Conservation (phyloP, 208 protist genomes). For the Wallacemonas sp. region DNA sequence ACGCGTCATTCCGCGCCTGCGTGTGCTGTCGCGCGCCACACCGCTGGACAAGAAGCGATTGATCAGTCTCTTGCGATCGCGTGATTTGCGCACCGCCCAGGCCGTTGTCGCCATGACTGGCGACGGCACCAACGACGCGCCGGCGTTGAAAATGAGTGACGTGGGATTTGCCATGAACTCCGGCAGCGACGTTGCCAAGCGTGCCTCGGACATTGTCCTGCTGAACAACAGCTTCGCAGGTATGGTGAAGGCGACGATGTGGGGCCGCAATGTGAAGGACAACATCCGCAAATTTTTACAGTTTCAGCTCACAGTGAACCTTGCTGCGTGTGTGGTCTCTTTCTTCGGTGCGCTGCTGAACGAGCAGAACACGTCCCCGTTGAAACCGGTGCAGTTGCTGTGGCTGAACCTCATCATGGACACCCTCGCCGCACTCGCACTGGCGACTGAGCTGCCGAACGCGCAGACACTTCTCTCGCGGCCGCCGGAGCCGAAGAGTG, state of each 20-base stretch:
- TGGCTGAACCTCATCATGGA: conserved; percentile 96
- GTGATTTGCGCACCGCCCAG: conserved; percentile 22
- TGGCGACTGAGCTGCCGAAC: conserved; percentile 89
- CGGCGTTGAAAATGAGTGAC: conserved; percentile 98
- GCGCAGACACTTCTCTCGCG: conserved; percentile 63
- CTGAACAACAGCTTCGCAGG: conserved; percentile 98
- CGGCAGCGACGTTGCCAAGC: conserved; percentile 93
- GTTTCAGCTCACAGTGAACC: conserved; percentile 98
- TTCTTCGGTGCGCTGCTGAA: conserved; percentile 90
- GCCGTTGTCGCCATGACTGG: conserved; percentile 95
- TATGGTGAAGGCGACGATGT: conserved; percentile 97
- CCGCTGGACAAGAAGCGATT: conserved; percentile 93
- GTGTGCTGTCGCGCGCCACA: conserved; percentile 95
- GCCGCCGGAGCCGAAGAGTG: conserved; percentile 75
- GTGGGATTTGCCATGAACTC: conserved; percentile 97
- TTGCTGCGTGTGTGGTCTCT: conserved; percentile 87
- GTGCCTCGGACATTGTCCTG: conserved; percentile 95
- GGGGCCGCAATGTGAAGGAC: conserved; percentile 98
- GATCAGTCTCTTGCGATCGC: conserved; percentile 55
- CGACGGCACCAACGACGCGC: conserved; percentile 97
- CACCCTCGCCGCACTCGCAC: conserved; percentile 87
- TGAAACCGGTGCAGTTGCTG: conserved; percentile 92
- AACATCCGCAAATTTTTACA: conserved; percentile 98
- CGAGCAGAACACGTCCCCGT: conserved; percentile 71
- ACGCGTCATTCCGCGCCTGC: conserved; percentile 59